Base-by-base conservation (phyloP, 257 asterid genomes). In the Eustoma russellianum region DNA sequence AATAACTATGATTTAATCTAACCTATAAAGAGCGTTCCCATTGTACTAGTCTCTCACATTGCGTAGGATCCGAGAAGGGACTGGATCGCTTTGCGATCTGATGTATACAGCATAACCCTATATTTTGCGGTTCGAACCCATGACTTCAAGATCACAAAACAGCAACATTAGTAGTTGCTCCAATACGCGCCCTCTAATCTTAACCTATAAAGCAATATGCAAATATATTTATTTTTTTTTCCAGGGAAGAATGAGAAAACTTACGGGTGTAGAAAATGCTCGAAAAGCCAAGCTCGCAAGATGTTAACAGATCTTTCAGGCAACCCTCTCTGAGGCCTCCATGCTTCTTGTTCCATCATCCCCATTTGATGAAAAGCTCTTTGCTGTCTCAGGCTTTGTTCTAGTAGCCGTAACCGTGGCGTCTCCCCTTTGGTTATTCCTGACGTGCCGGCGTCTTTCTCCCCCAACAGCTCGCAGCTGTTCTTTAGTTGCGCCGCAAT, bases 261-360 rank as follows among this genome's bases (percentile, higher is more conserved):
- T 66, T 88, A 92, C 99, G 99, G 99, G 72, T 92, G 86, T 9
- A 92, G 76, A 60, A 92, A 92, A 78, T 92, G 99, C 67, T 93
- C 97, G 54, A 93, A 93, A 66, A 92, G 97, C 99, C 99, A 92
- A 44, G 99, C 93, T 60, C 99, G 68, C 59, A 92, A 72, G 48
- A 85, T 79, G 75, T 85, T 92, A 58, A 92, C 97, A 0, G 99
- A 92, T 5, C 97, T 74, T 64, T 88, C 97, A n/a, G 99, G 99
- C 68, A 92, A 46, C 1, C 99, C 99, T 24, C 99, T 52, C 48
- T 88, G 99, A 3, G 99, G 99, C 61, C 99, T 55, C 99, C 99
- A 92, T 0, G 97, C 99, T 67, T 88, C 97, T 60, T 92, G 99
- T 48, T 92, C 97, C 93, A 85, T 81, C 85, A 85, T 81, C 5